Evolutionary conservation across 352 stramenopile genomes (phyloP).

Genomic region (Phytophthora podocarpi): DNA sequence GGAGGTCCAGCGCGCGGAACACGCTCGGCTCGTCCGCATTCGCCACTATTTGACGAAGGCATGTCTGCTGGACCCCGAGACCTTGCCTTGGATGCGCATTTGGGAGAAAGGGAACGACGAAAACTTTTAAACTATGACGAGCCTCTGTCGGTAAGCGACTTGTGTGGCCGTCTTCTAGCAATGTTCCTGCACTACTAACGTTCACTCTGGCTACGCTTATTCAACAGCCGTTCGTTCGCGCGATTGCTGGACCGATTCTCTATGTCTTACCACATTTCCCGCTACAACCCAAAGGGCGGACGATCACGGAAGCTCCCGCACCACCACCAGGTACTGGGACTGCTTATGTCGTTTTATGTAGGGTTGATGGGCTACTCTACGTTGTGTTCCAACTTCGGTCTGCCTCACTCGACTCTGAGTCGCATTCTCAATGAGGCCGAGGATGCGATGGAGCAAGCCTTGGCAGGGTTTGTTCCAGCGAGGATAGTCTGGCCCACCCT

Average conservation of each 20-base stretch:
- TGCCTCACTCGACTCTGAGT: slow-evolving; percentile 3
- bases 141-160: neutral
- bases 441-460: neutral
- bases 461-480: neutral
- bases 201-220: neutral
- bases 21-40: neutral
- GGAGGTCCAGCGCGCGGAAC: neutral
- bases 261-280: neutral
- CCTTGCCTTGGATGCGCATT: neutral
- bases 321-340: neutral
- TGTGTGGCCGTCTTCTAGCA: too few relatives aligned
- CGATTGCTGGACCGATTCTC: neutral
- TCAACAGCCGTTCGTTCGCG: neutral
- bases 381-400: slow-evolving; percentile 1
- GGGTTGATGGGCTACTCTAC: slow-evolving; percentile 1
- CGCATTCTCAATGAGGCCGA: neutral
- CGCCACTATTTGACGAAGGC: neutral
- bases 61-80: neutral
- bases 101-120: neutral
- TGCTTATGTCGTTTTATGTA: slow-evolving; percentile 21
- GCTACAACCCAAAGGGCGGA: neutral
- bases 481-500: slow-evolving; percentile 4
- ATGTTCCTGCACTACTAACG: too few relatives aligned
- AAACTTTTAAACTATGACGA: neutral
- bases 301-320: neutral